Conservation (phyloP, 768 basidiomycete species). For the Lactifluus subvellereus region DNA sequence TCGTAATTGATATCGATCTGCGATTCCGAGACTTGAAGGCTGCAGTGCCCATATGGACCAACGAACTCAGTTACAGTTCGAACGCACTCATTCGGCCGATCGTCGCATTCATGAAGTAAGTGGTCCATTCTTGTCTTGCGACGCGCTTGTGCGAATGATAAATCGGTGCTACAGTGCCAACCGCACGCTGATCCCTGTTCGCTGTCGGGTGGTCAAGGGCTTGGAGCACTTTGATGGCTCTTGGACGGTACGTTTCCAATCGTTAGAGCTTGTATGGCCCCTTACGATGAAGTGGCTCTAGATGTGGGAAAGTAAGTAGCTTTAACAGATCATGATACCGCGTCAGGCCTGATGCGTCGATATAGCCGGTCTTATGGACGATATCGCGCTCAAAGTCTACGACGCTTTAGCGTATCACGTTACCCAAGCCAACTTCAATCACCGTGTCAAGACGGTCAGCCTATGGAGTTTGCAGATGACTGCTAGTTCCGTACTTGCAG, state of each 20-base stretch:
- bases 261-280: constrained; percentile 11
- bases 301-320: constrained; percentile 89
- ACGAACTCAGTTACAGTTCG: constrained; percentile 85
- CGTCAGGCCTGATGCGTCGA: constrained; percentile 3
- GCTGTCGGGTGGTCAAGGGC: constrained; percentile 80
- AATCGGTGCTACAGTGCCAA: constrained; percentile 58
- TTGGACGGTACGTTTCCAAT: constrained; percentile 70
- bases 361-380: constrained; percentile 85
- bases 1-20: constrained; percentile 88
- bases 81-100: constrained; percentile 91
- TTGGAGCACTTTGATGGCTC: constrained; percentile 89
- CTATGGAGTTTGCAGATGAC: constrained; percentile 95
- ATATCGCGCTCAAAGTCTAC: constrained; percentile 83
- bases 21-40: constrained; percentile 95
- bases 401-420: constrained; percentile 95
- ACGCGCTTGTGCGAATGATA: neutral
- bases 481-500: constrained; percentile 75
- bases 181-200: constrained; percentile 89
- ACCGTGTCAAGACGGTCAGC: constrained; percentile 84
- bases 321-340: neutral
- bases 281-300: constrained; percentile 29
- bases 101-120: constrained; percentile 95
- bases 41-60: constrained; percentile 85
- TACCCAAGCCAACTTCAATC: constrained; percentile 81
- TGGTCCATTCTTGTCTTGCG: neutral